Evolutionary conservation across 768 basidiomycete species (phyloP).

Genomic region (Mycena maculata): DNA sequence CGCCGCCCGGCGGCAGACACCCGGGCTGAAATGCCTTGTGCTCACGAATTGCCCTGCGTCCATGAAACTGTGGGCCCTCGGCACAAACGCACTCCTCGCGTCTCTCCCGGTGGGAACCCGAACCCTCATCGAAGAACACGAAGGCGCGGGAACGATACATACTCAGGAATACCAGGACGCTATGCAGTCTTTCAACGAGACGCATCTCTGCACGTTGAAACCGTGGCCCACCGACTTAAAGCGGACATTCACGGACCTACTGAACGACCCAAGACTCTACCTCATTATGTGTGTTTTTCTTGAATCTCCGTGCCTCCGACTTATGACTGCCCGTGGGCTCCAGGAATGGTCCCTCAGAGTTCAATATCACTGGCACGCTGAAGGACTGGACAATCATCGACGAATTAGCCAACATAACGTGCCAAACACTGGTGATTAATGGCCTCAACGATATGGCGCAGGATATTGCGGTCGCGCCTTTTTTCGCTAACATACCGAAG

Average conservation of each 20-base stretch:
- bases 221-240: constrained; percentile 44
- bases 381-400: constrained; percentile 61
- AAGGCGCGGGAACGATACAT: constrained; percentile 38
- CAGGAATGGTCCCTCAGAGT: constrained; percentile 37
- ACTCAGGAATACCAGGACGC: constrained; percentile 43
- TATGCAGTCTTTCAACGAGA: constrained; percentile 40
- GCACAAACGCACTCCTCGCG: constrained; percentile 39
- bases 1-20: constrained; percentile 19
- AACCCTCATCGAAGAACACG: constrained; percentile 43
- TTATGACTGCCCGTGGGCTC: neutral
- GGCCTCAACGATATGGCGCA: neutral
- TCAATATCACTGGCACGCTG: constrained; percentile 51
- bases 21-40: constrained; percentile 41
- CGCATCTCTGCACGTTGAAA: constrained; percentile 40
- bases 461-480: neutral
- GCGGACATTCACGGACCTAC: constrained; percentile 34
- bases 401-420: constrained; percentile 51
- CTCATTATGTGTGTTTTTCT: constrained; percentile 42
- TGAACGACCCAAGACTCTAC: constrained; percentile 42
- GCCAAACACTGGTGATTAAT: constrained; percentile 32
- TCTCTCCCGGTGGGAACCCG: constrained; percentile 41
- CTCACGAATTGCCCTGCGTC: constrained; percentile 47
- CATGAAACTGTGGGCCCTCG: constrained; percentile 38
- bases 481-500: neutral
- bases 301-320: neutral